A percentile compares a stretch with the other conserved stretches of the same genome.
These are phyloP conservation scores for Aspergillus japonicus DNA, from an alignment of 2,329 filamentous ascomycete genomes.

Conservation along the genomic window DNA sequence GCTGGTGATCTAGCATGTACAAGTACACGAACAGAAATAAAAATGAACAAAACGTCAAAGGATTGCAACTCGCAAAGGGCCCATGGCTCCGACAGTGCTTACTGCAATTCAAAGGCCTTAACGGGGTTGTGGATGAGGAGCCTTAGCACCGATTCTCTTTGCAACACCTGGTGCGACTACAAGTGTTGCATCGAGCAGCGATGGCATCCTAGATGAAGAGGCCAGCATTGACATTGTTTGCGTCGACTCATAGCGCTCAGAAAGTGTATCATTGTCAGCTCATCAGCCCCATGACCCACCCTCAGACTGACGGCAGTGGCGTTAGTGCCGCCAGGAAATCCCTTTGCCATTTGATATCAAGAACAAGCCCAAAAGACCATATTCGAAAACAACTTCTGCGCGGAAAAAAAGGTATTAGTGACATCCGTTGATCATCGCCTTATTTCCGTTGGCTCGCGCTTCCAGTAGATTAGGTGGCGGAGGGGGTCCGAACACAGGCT, in stretches of 20 bases:
- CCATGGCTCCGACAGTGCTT: not conserved
- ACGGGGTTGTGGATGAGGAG: constrained; percentile 2
- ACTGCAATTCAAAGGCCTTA: constrained; percentile 8
- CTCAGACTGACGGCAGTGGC: constrained; percentile 5
- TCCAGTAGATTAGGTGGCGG: constrained; percentile 52
- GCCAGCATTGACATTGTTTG: constrained; percentile 4
- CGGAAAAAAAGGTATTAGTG: constrained; percentile 18
- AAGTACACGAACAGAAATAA: constrained; percentile 27
- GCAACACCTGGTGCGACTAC: constrained; percentile 2
- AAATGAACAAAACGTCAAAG: constrained; percentile 17
- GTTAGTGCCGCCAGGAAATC: not conserved
- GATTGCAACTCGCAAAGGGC: constrained; percentile 7
- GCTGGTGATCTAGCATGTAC: constrained; percentile 29
- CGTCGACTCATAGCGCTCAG: constrained; percentile 4
- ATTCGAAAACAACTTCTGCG: constrained; percentile 4
- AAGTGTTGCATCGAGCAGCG: constrained; percentile 12
- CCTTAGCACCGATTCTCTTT: constrained; percentile 4
- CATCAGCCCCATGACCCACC: constrained; percentile 5
- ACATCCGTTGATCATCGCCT: constrained; percentile 45
- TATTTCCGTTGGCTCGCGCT: constrained; percentile 47
- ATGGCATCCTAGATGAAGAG: constrained; percentile 11
- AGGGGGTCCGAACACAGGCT: constrained; percentile 50
- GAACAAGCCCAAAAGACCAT: constrained; percentile 8
- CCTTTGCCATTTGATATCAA: constrained; percentile 1
- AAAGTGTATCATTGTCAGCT: not conserved